Base-by-base conservation (phyloP, 179 eudicot species). In the Heliamphora pulchella region DNA sequence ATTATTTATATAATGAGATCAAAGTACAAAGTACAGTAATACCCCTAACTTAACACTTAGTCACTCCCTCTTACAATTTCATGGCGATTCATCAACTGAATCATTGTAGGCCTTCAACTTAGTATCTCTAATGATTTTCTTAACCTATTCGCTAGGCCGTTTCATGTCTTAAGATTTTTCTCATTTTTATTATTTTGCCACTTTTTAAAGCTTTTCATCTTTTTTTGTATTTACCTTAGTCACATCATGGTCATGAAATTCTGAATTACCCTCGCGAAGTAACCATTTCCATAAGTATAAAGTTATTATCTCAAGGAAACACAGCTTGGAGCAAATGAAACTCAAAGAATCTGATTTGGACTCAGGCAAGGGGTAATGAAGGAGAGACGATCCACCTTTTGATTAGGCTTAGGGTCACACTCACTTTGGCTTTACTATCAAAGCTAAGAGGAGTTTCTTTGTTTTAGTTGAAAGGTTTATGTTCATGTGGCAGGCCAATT, bases 401-500 rank as follows among this genome's bases (percentile, higher is more conserved):
- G 58, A 48, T 55, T 73, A 54, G 62, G 62, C 77, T 9, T 9
- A 44, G 54, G 79, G 13, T 63, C 70, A 39, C 39, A 53, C 20
- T 41, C 2, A 54, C 62, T 78, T 31, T 66, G 68, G 53, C 13
- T 31, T 17, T 39, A 8, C 61, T 78, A 18, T 78, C 18, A 51
- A 55, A 18, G 20, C 51, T 10, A 67, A 54, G 81, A 51, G 74
- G 75, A 41, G 54, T 15, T 67, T 67, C 39, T 57, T 41, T 79
- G 82, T 14, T 74, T 18, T 71, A 17, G 3, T 76, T 15, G 20
- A 41, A 54, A 39, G 46, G 51, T 68, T 75, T 20, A 82, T 65
- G 76, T 79, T 54, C 57, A 48, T 82, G 31, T 88, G 78, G 43
- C 91, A 95, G 98, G 92, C 98, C 98, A 79, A 89, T 95, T 55